A percentile compares a stretch with the other conserved stretches of the same genome.
phyloP scores from a whole-genome alignment of 176 grass and related monocot genomes.

The Guadua angustifolia region DNA sequence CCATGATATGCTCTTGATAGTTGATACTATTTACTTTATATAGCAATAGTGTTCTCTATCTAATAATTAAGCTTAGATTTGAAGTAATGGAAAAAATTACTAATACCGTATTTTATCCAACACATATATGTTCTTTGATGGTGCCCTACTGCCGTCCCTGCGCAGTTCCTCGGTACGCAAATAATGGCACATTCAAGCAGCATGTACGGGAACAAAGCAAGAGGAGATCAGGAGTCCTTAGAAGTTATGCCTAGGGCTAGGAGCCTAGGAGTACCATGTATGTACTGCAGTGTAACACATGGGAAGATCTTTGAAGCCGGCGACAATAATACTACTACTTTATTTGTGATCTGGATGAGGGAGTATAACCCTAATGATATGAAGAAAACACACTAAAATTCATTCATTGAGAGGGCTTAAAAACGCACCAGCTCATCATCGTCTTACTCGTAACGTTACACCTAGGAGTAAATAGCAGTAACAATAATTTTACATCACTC shows the following conservation, averaged over 20 bases:
- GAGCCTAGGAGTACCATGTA: not conserved
- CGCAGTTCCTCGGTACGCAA: not conserved
- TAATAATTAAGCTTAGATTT: too few relatives aligned
- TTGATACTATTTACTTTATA: too few relatives aligned
- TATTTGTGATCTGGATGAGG: too few relatives aligned
- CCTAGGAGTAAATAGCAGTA: not conserved
- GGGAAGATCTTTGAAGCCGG: not conserved
- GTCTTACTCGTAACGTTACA: not conserved
- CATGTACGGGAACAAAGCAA: not conserved
- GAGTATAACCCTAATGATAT: not conserved
- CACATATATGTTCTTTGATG: not conserved
- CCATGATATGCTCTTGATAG: too few relatives aligned
- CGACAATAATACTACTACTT: not conserved
- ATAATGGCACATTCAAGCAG: not conserved
- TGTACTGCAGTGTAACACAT: not conserved
- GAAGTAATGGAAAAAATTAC: too few relatives aligned
- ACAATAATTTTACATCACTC: constrained; percentile 42
- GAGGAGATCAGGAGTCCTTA: not conserved
- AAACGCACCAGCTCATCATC: constrained; percentile 5
- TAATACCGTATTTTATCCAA: not conserved
- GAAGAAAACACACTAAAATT: not conserved
- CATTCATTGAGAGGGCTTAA: constrained; percentile 23
- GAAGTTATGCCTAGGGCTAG: not conserved
- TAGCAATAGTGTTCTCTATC: too few relatives aligned
- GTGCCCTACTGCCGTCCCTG: not conserved